A percentile compares a stretch with the other conserved stretches of the same genome.
Conservation (phyloP, 177 flowering plant genomes). For the Vitis hybrid region DNA sequence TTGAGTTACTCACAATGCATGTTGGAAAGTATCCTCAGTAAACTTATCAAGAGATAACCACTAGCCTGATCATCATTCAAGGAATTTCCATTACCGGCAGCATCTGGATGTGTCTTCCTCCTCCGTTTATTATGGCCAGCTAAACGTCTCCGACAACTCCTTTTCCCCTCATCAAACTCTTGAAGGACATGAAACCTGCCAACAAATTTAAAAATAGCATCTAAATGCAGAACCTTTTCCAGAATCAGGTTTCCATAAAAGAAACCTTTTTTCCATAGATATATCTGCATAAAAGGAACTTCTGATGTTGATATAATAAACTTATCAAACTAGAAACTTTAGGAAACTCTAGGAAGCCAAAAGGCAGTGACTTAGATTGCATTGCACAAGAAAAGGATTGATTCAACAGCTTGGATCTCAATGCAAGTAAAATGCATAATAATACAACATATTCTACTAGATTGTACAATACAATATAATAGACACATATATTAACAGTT, state of each 20-base stretch:
- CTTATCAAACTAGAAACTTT: too few species aligned
- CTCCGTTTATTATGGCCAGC: conserved; percentile 91
- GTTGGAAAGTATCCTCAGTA: conserved; percentile 72
- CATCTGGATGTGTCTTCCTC: conserved; percentile 75
- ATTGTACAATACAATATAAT: too few species aligned
- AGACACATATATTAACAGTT: too few species aligned
- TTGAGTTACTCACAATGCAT: conserved; percentile 63
- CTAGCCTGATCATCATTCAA: conserved; percentile 56
- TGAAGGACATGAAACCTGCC: conserved; percentile 84
- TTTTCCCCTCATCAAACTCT: conserved; percentile 93
- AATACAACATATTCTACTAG: too few species aligned
- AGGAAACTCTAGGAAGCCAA: too few species aligned
- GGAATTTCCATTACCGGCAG: conserved; percentile 42
- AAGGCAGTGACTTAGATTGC: too few species aligned
- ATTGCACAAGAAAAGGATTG: too few species aligned
- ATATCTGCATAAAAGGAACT: too few species aligned
- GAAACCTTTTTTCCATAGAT: background rate
- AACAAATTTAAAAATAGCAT: conserved; percentile 1
- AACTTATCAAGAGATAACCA: conserved; percentile 57
- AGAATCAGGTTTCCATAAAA: background rate
- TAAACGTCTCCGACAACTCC: conserved; percentile 91
- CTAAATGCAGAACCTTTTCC: background rate
- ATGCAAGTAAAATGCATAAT: too few species aligned
- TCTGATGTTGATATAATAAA: too few species aligned
- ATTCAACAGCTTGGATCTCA: too few species aligned